A percentile compares a stretch with the other conserved stretches of the same genome.
phyloP scores from a whole-genome alignment of 2,329 filamentous ascomycete species.

The Myriosclerotinia scirpicola region DNA sequence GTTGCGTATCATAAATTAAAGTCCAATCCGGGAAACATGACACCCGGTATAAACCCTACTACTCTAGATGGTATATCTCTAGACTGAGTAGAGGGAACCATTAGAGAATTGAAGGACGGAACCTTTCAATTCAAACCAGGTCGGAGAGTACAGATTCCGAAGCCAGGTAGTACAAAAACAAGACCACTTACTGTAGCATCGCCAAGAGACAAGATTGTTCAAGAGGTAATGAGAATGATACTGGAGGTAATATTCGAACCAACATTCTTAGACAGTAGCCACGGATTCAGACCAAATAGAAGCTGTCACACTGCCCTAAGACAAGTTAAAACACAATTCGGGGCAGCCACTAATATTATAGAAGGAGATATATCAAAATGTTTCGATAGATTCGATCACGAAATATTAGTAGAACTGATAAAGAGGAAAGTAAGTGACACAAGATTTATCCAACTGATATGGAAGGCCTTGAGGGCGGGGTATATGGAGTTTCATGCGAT shows the following conservation, averaged over 20 bases:
- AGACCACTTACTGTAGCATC: neutral
- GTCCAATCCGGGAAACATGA: neutral
- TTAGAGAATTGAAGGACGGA: neutral
- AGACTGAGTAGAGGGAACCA: neutral
- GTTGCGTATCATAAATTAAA: neutral
- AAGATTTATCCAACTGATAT: neutral
- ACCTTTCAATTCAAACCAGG: neutral
- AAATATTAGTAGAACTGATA: neutral
- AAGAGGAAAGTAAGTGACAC: neutral
- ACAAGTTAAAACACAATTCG: neutral
- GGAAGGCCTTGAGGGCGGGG: neutral
- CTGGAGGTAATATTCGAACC: slow-evolving; percentile 3
- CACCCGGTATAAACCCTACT: neutral
- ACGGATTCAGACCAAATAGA: slow-evolving; percentile 3
- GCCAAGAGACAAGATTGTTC: slow-evolving; percentile 2
- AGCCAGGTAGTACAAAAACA: neutral
- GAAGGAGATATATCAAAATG: slow-evolving; percentile 7
- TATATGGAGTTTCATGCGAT: neutral
- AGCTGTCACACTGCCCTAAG: neutral
- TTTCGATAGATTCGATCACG: neutral
- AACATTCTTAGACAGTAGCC: neutral
- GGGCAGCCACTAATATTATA: neutral
- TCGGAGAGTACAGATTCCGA: slow-evolving; percentile 1
- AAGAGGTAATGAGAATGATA: neutral
- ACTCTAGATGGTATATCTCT: neutral